Percentiles rank a stretch among this genome's conserved stretches.
Evolutionary conservation across 352 stramenopile species (phyloP).

Genomic region (Pythium phragmiticola): DNA sequence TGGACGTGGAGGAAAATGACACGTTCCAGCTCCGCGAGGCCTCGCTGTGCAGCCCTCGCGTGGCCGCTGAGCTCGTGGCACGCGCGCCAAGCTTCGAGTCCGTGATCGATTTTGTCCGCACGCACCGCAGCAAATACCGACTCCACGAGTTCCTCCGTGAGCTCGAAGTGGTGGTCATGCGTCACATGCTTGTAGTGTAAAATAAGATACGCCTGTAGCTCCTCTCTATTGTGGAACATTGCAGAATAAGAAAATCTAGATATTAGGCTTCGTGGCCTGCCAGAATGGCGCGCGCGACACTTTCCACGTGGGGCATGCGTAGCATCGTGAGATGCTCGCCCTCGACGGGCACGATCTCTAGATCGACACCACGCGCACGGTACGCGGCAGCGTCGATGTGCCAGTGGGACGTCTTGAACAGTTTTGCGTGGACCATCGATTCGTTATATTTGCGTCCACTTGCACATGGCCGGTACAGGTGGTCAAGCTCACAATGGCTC

Average conservation of each 20-base stretch:
- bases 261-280: background rate
- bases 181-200: background rate
- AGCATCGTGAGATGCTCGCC: constrained; percentile 41
- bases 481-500: constrained; percentile 41
- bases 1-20: constrained; percentile 33
- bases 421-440: constrained; percentile 21
- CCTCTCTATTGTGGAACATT: background rate
- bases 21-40: constrained; percentile 33
- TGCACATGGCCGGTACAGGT: constrained; percentile 33
- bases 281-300: constrained; percentile 21
- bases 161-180: constrained; percentile 5
- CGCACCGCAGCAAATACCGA: background rate
- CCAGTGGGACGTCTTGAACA: constrained; percentile 48
- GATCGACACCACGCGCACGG: constrained; percentile 3
- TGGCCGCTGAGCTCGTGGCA: constrained; percentile 27
- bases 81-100: constrained; percentile 1
- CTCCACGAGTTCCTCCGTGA: background rate
- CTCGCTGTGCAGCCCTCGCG: constrained; percentile 30
- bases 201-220: background rate
- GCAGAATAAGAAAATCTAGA: background rate
- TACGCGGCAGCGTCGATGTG: constrained; percentile 25
- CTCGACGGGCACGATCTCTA: constrained; percentile 22
- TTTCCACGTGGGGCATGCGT: constrained; percentile 26
- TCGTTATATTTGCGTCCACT: constrained; percentile 9
- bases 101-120: constrained; percentile 18